Percentiles rank a stretch among this genome's conserved stretches.
Evolutionary conservation across 495 filamentous ascomycete genomes (phyloP).

Genomic region (Podospora tetraspora): DNA sequence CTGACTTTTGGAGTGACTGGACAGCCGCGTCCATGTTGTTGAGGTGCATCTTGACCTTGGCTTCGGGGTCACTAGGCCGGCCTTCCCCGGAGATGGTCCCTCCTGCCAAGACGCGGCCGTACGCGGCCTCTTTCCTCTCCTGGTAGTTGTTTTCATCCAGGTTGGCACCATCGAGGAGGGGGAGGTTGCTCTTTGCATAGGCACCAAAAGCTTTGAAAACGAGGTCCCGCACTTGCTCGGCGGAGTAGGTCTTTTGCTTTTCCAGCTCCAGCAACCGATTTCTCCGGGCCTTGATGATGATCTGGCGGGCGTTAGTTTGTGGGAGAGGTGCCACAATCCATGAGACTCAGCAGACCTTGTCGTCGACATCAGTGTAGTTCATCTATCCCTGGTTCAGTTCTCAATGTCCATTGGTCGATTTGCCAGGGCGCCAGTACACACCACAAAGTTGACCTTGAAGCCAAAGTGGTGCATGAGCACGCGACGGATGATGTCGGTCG

Average conservation of each 20-base stretch:
- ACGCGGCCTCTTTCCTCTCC: conserved; percentile 52
- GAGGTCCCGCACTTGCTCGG: conserved; percentile 44
- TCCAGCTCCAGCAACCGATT: conserved; percentile 65
- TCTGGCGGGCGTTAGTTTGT: conserved; percentile 40
- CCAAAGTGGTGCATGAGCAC: conserved; percentile 83
- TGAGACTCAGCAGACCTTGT: conserved; percentile 55
- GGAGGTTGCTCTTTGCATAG: conserved; percentile 76
- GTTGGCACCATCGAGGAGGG: conserved; percentile 43
- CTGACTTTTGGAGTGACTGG: conserved; percentile 46
- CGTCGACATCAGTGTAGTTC: conserved; percentile 91
- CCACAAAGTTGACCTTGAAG: conserved; percentile 79
- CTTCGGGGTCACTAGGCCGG: conserved; percentile 60
- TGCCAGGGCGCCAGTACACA: conserved; percentile 4
- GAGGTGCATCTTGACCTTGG: conserved; percentile 93
- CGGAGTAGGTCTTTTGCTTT: conserved; percentile 39
- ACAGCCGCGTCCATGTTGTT: conserved; percentile 64
- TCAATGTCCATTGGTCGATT: background rate
- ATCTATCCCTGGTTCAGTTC: conserved; percentile 37
- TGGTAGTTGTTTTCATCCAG: conserved; percentile 51
- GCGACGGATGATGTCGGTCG: conserved; percentile 84
- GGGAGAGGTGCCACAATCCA: background rate
- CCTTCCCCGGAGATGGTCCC: conserved; percentile 58
- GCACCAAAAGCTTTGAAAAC: conserved; percentile 60
- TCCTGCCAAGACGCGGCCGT: conserved; percentile 57
- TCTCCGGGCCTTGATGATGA: conserved; percentile 77